Evolutionary conservation across 768 basidiomycete species (phyloP), one percentile per base, ranked within the genome.

Genomic region (Trametes cingulata): DNA sequence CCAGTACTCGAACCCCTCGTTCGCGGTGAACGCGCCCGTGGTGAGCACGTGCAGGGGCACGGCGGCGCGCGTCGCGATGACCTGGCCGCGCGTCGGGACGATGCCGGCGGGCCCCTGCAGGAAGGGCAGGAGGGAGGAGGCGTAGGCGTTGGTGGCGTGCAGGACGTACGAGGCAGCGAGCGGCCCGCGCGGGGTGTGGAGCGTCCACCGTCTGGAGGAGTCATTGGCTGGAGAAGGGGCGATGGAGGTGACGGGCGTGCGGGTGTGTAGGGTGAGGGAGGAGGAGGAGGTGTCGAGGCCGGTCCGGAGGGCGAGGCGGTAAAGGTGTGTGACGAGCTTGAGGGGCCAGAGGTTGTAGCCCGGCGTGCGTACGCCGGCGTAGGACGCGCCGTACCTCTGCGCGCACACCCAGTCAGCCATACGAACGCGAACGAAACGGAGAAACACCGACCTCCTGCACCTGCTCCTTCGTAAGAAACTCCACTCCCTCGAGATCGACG

Each of bases 81-180:
- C 77, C 68, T 94, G 92, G 1, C 86, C 91, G 12, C 92, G 85
- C 0, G 83, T 83, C 0, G 91, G 92, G 3, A 89, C 73, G 53
- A 93, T 85, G 1, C 82, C 81, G 0, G 65, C 61, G 14, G 78
- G 77, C 0, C 85, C 84, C 8, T 77, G 65, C 27, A 94, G 69
- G 58, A 85, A 81, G 0, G 90, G 89, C n/a, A 97, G 77, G 36
- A 96, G 81, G 65, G 89, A 80, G 3, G 87, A 82, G 12, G 86
- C 83, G 61, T 95, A 95, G 0, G 78, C 95, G 66, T 97, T 97
- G 10, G 92, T 95, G 0, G 91, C 92, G 69, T 95, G 92, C 4
- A 97, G 76, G 43, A 96, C 82, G 60, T 86, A 84, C 19, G 77
- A 72, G 62, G 88, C 86, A 4, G 69, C 41, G 20, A 93, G 70